phyloP scores from a whole-genome alignment of 2,329 filamentous ascomycete species.

The Ascochyta clinopodiicola region DNA sequence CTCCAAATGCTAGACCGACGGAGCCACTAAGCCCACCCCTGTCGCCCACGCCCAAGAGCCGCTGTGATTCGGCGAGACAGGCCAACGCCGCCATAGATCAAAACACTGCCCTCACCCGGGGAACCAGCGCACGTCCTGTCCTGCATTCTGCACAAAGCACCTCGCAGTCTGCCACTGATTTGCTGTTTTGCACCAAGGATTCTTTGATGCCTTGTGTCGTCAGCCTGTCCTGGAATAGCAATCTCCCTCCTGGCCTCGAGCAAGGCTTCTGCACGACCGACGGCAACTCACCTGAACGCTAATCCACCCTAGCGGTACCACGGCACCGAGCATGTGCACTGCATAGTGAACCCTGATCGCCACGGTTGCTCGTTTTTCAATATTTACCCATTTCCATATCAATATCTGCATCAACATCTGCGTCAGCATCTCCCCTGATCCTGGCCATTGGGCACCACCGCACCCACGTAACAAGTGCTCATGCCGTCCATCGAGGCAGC shows the following conservation, averaged over 20 bases:
- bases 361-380: not conserved
- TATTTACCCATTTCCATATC: no score
- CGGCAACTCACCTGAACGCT: conserved; percentile 6
- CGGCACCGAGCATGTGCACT: conserved; percentile 17
- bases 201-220: no score
- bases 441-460: conserved; percentile 2
- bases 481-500: not conserved
- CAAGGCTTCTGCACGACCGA: conserved; percentile 9
- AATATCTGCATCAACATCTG: no score
- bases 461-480: not conserved
- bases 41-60: conserved; percentile 15
- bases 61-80: conserved; percentile 7
- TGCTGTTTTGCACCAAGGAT: no score
- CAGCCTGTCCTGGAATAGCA: not conserved
- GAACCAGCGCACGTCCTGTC: conserved; percentile 19
- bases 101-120: conserved; percentile 27
- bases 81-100: conserved; percentile 10
- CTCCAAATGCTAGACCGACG: not conserved
- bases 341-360: conserved; percentile 12
- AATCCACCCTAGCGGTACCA: conserved; percentile 8
- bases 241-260: not conserved
- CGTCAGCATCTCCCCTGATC: not conserved
- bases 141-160: conserved; percentile 6
- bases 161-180: no score
- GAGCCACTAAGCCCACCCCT: conserved; percentile 16